These are phyloP conservation scores for Celoporthe dispersa DNA, from an alignment of 2,329 filamentous ascomycete species.

Conservation along the genomic window DNA sequence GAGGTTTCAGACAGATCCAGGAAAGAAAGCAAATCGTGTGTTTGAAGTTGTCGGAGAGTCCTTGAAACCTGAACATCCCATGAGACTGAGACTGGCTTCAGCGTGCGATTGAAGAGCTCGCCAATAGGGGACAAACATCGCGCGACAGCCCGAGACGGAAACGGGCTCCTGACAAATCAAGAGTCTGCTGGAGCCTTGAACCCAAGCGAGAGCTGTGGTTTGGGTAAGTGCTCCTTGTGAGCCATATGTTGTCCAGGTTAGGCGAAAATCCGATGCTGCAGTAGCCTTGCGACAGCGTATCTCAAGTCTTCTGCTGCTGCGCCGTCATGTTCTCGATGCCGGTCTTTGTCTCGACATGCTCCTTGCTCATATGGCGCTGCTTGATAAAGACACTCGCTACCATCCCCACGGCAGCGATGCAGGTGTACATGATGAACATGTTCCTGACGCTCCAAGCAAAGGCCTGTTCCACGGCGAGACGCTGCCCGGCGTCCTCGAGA, in stretches of 20 bases:
- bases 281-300: not conserved
- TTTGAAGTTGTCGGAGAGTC: not conserved
- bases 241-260: not conserved
- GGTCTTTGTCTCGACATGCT: constrained; percentile 56
- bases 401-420: constrained; percentile 46
- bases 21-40: not conserved
- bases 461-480: constrained; percentile 46
- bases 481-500: constrained; percentile 44
- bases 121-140: not conserved
- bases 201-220: not conserved
- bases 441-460: constrained; percentile 54
- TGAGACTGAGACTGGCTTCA: not conserved
- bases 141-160: not conserved
- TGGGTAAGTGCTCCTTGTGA: not conserved
- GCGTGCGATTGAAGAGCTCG: not conserved
- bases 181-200: not conserved
- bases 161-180: not conserved
- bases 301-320: constrained; percentile 11
- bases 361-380: constrained; percentile 49
- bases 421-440: constrained; percentile 54
- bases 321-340: constrained; percentile 42
- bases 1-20: not conserved
- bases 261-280: not conserved
- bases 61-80: not conserved
- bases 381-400: constrained; percentile 49